Evolutionary conservation across 768 basidiomycete species (phyloP), one percentile per base, ranked within the genome.

Genomic region (Paxillus rubicundulus): DNA sequence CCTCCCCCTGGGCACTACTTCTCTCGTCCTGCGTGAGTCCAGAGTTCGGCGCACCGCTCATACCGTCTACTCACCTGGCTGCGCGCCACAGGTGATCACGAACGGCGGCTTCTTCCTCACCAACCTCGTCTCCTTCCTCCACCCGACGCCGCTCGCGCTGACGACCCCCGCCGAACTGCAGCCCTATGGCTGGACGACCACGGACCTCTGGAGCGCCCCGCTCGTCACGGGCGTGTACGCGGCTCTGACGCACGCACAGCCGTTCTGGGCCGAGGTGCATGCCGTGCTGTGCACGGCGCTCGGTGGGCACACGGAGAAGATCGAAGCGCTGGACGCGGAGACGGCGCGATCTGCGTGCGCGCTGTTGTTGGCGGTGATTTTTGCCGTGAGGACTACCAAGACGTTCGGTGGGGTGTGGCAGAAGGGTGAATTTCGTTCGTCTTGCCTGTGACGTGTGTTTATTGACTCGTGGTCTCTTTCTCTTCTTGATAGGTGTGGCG

Each of bases 141-240:
- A 85, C 54, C 89, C 92, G 0, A 83, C 84, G 5, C 74, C 86
- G 0, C 74, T 91, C 53, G 62, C 79, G 5, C 67, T 94, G 18
- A 74, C 83, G 32, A 92, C 91, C 0, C 93, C 94, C 1, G 77
- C 85, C 0, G 93, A 95, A 65, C 77, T 97, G 8, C 76, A 77
- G 48, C 79, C 89, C 0, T 87, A 86, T 52, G 94, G 94, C 12
- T 96, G 93, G 93, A 87, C 84, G 39, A 82, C 84, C 20, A 79
- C 82, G 0, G 94, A 96, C 64, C 67, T 93, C 28, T 96, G 93
- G 92, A 82, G 82, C 68, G 91, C 93, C 9, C 85, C 91, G 7
- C 70, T 85, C 58, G 72, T 85, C 60, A 92, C 91, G 10, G 87
- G 76, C 1, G 64, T 94, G 9, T 94, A 90, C 64, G 85, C 92